phyloP scores from a whole-genome alignment of 768 basidiomycete genomes.

The Hericium coralloides region DNA sequence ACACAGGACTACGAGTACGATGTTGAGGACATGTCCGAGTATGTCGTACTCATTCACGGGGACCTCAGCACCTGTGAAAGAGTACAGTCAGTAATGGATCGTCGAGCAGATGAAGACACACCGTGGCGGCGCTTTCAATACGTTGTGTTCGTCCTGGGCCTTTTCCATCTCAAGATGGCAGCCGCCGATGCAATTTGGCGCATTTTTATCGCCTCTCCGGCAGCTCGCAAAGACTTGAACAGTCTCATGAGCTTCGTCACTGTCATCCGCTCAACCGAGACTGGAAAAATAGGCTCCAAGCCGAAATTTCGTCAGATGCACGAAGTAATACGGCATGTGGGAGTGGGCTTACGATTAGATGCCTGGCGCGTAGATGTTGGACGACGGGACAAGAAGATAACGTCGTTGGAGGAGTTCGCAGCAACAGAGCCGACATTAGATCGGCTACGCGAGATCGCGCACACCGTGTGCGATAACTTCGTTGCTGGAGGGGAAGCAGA shows the following conservation, averaged over 20 bases:
- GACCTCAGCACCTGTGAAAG: conserved; percentile 15
- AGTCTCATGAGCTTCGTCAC: neutral
- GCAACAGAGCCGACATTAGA: too few species aligned
- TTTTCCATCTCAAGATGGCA: conserved; percentile 29
- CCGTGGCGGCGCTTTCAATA: conserved; percentile 22
- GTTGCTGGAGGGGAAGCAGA: too few species aligned
- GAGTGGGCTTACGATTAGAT: too few species aligned
- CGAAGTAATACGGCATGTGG: neutral
- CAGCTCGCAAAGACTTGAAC: neutral
- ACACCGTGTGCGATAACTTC: too few species aligned
- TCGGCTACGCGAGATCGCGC: too few species aligned
- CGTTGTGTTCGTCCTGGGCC: conserved; percentile 24
- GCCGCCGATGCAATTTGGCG: conserved; percentile 19
- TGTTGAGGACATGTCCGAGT: conserved; percentile 2
- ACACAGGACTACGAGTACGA: too few species aligned
- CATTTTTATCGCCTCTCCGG: neutral
- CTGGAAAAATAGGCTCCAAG: neutral
- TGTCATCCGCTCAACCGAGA: neutral
- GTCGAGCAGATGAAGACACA: conserved; percentile 21
- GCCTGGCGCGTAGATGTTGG: too few species aligned
- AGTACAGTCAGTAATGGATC: conserved; percentile 1
- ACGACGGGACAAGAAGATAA: too few species aligned
- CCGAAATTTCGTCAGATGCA: neutral
- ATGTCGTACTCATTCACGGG: conserved; percentile 14
- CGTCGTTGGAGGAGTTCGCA: too few species aligned